Evolutionary conservation across 2,329 filamentous ascomycete genomes (phyloP).

Genomic region (Mollisiaceae sp.): DNA sequence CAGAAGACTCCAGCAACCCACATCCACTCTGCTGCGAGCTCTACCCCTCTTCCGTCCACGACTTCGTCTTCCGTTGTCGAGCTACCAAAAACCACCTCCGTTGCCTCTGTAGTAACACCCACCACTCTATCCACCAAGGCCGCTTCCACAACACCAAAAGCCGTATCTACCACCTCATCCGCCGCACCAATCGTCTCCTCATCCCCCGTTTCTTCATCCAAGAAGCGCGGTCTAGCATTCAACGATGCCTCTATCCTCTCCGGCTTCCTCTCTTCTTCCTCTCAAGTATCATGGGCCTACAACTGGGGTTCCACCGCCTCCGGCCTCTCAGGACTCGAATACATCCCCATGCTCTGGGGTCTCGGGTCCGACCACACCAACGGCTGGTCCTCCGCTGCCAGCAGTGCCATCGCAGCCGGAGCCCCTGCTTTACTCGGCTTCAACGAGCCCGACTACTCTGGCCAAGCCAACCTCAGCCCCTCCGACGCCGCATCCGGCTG

Average conservation of each 20-base stretch:
- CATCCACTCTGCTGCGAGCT: not conserved
- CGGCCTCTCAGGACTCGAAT: conserved; percentile 52
- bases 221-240: conserved; percentile 71
- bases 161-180: conserved; percentile 2
- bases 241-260: conserved; percentile 61
- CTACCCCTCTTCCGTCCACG: not conserved
- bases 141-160: conserved; percentile 8
- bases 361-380: conserved; percentile 49
- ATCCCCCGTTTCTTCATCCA: conserved; percentile 17
- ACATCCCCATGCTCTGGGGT: conserved; percentile 72
- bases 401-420: conserved; percentile 58
- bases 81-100: conserved; percentile 10
- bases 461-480: conserved; percentile 58
- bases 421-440: conserved; percentile 65
- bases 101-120: conserved; percentile 17
- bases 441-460: conserved; percentile 71
- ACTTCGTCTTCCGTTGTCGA: conserved; percentile 7
- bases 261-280: conserved; percentile 50
- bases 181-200: conserved; percentile 14
- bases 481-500: conserved; percentile 47
- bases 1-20: conserved; percentile 5
- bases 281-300: conserved; percentile 64
- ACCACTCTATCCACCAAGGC: conserved; percentile 13
- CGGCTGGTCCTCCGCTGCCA: conserved; percentile 57
- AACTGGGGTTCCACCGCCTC: conserved; percentile 65